Evolutionary conservation across 2,329 filamentous ascomycete species (phyloP), one percentile per base, ranked within the genome.

Genomic region (Ceratocystiopsis brevicomis): DNA sequence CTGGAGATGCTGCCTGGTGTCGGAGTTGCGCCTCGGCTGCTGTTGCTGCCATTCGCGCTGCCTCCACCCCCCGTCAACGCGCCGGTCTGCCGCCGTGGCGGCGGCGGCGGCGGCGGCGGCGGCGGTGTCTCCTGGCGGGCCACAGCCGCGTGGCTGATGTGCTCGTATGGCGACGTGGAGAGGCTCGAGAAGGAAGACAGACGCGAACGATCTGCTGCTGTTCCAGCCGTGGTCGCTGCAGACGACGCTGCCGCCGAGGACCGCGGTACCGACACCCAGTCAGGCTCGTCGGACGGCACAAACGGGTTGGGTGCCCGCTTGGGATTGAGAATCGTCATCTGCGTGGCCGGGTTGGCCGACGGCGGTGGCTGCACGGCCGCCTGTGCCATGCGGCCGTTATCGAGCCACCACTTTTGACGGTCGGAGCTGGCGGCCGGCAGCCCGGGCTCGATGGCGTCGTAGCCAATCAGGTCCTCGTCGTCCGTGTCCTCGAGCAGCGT

Each of bases 261-360:
- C 25, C 71, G 62, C 18, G 73, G 68, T 6, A 79, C 65, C 4
- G 69, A 69, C 37, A 93, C 75, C 90, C 90, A 96, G 53, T 95
- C 87, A 11, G 79, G 73, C 57, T 93, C 83, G 32, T 78, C 69
- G 2, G 72, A 77, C 1, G 71, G 65, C 1, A 69, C 70, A 57
- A 92, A 96, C 0, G 90, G 90, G 53, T 96, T 96, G 1, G 81
- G 74, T 13, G 76, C 73, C 40, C 83, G 73, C 32, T 74, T 69
- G 1, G 79, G 74, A 56, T 94, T 95, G 18, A 83, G 69, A 3
- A 76, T 63, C 52, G 76, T 68, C 12, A 71, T 66, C 36, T 69
- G 67, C 3, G 52, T 54, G 2, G 67, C 61, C 37, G 63, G 62
- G 41, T 64, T 63, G 41, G 60, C 56, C 9, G 61, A 58, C 37